Percentiles rank a stretch among this genome's conserved stretches.
Conservation (phyloP, 192 early-diverging fungal species). For the Entophlyctis helioformis region DNA sequence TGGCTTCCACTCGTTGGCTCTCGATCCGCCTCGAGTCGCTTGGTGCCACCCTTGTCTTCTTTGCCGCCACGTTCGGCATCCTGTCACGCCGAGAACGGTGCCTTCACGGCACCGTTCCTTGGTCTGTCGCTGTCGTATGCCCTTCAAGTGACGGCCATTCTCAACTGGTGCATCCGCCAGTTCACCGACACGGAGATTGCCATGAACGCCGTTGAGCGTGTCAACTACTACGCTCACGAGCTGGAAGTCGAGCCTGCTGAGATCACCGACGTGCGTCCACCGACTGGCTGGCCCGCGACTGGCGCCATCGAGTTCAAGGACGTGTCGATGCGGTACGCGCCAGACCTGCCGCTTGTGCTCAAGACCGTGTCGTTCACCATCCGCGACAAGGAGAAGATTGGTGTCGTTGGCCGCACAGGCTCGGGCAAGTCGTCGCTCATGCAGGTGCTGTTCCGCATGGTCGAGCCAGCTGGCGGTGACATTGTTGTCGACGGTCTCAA, state of each 20-base stretch:
- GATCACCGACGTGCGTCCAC: no score
- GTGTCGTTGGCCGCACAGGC: conserved; percentile 27
- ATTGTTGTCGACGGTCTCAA: conserved; percentile 59
- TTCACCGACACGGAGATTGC: conserved; percentile 48
- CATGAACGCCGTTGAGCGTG: conserved; percentile 45
- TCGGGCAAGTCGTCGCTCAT: conserved; percentile 11
- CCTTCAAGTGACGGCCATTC: conserved; percentile 61
- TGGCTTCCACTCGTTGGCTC: no score
- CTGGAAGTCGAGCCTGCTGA: no score
- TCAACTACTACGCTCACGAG: conserved; percentile 28
- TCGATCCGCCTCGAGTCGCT: no score
- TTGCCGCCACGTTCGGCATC: conserved; percentile 62
- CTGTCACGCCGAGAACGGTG: no score
- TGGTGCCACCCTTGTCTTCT: conserved; percentile 64
- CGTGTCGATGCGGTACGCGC: conserved; percentile 43
- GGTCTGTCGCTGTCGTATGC: conserved; percentile 78
- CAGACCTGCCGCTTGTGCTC: conserved; percentile 33
- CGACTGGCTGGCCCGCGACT: no score
- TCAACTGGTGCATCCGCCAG: conserved; percentile 70
- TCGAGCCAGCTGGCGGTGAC: conserved; percentile 27
- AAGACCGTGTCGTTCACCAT: conserved; percentile 25
- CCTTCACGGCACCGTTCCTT: conserved; percentile 62
- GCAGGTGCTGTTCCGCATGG: conserved; percentile 8
- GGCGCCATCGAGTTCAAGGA: no score
- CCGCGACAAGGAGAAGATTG: conserved; percentile 27